Evolutionary conservation across 352 stramenopile species (phyloP), one percentile per base, ranked within the genome.

Genomic region (Lagenidium giganteum): DNA sequence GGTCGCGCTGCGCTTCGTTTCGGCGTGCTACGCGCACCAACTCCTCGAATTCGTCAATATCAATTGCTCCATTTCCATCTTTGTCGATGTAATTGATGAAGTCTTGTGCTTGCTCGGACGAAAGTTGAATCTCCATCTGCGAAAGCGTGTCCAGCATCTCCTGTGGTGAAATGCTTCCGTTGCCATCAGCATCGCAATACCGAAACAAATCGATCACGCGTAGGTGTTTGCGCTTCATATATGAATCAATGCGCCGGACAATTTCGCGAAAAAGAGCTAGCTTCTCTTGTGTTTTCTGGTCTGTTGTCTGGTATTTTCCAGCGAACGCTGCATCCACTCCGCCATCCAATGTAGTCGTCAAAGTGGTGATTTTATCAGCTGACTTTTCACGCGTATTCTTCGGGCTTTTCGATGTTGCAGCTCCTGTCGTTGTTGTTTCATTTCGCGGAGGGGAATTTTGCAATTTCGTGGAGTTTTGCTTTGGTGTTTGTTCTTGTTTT

Each of bases 21-120:
- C 76, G 70, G 14, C 76, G 69, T 0, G 79, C 70, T 20, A 88
- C 66, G 8, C 81, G 81, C 31, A 92, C 65, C 8, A 94, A 53
- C 43, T 87, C 80, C 47, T 91, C 77, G 36, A 94, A 92, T 41
- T 92, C 79, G 49, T 93, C 77, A 23, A 94, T 69, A 31, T 94
- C 77, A 43, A 94, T 90, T 3, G 72, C 83, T 6, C 77, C 77
- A 17, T 93, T 88, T 8, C 78, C 75, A 44, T 93, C 78, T 31
- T 86, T 88, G 61, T 92, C 77, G 17, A 93, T 84, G 27, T 88
- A 69, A 13, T 67, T 61, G 50, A 91, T 81, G 29, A 92, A 87
- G 11, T 76, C 72, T 17, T 73, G 51, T 0, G 62, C 75, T 59
- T 92, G 73, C 33, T 81, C 62, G 2, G 70, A 35, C 18, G 73